Evolutionary conservation across 1,139 yeast species (phyloP), one percentile per base, ranked within the genome.

Genomic region (Pneumocystis jirovecii): DNA sequence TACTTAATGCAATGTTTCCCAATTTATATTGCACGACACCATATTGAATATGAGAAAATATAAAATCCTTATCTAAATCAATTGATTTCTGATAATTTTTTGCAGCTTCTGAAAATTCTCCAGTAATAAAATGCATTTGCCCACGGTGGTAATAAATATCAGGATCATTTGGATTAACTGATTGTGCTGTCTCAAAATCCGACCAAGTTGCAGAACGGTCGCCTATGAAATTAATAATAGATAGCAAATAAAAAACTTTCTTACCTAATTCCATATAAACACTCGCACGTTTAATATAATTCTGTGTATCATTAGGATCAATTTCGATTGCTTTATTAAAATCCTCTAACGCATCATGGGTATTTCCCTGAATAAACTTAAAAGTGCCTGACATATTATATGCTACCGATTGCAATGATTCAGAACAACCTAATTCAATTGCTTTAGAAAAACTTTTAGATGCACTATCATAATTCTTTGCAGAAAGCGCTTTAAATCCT

Each of bases 61-160:
- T 85, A 74, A 89, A 93, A 34, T 82, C 78, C 66, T 87, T 86
- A 77, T 89, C 89, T 72, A 83, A 80, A 70, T 82, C 83, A 73
- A 85, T 85, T 64, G 96, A 87, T 77, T 85, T 86, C 72, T 83
- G 83, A 75, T 90, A 95, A 76, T 88, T 85, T 64, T 77, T 78
- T 73, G 85, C 83, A 61, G 98, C 97, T 69, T 84, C 81, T 61
- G 78, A 78, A 73, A 87, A 83, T 71, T 89, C 88, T 69, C 86
- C 86, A 69, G 89, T 84, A 72, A 93, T 80, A 78, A 91, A 93
- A 75, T 82, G 83, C 74, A 91, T 82, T 82, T 95, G 99, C 71
- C 96, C 98, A 74, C 88, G 85, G 78, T 95, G 98, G 80, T 93
- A 93, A 79, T 85, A 89, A 70, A 87, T 83, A 74, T 95, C 96